These are phyloP conservation scores for Gnomoniopsis sp. DNA, from an alignment of 2,329 filamentous ascomycete genomes.

Conservation along the genomic window DNA sequence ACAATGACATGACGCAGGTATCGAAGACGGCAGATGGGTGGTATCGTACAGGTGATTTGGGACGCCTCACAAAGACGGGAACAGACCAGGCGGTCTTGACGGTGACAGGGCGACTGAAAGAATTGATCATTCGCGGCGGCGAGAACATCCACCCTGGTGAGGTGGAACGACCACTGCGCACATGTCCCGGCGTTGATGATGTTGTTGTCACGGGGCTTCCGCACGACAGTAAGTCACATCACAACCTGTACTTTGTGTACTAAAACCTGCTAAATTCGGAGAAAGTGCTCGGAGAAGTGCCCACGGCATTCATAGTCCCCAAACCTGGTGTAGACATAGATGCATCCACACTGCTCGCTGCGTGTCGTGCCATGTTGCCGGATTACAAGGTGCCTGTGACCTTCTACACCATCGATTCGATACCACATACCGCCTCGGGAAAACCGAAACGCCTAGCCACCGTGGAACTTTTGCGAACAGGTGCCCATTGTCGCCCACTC, in stretches of 20 bases:
- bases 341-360: not conserved
- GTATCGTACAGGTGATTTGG: conserved; percentile 5
- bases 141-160: conserved; percentile 4
- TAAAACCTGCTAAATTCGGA: not conserved
- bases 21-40: not conserved
- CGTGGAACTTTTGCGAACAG: not conserved
- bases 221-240: not conserved
- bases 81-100: not conserved
- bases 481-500: not conserved
- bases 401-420: not conserved
- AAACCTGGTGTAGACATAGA: not conserved
- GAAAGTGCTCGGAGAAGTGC: not conserved
- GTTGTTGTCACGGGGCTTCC: not conserved
- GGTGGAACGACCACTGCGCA: not conserved
- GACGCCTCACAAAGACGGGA: not conserved
- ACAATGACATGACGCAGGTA: not conserved
- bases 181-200: not conserved
- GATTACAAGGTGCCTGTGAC: conserved; percentile 2
- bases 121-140: conserved; percentile 3
- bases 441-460: not conserved
- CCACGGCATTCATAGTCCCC: not conserved
- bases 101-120: not conserved
- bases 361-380: not conserved
- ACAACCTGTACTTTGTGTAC: not conserved
- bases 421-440: not conserved